Evolutionary conservation across 2,329 filamentous ascomycete genomes (phyloP), one percentile per base, ranked within the genome.

Genomic region (Aspergillus fumigatiaffinis): DNA sequence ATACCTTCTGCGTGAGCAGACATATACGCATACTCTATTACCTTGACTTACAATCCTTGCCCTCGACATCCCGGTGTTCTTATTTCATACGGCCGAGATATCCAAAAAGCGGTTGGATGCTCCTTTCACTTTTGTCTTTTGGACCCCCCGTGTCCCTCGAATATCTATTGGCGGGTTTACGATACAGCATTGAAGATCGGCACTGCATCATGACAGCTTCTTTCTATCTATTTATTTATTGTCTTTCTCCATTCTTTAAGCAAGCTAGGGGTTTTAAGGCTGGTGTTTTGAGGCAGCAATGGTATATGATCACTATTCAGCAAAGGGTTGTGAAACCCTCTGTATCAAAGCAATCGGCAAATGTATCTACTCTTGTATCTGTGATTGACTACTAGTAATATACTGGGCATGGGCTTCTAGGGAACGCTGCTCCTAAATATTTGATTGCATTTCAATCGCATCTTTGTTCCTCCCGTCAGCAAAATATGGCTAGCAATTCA

Each of bases 311-410:
- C 20, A 14, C 12, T 25, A 49, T 41, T 41, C 44, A 38, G 38
- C 50, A 46, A 38, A 42, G 53, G 53, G 48, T 14, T 46, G 41
- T 56, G 44, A 41, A 51, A 56, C 47, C 23, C n/a, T 46, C 32
- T 55, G 49, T 57, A 54, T 53, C 57, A 28, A 55, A 51, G 32
- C 51, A 49, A 41, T 53, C 28, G 53, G 50, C 55, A 47, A 51
- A 56, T 61, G 53, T 60, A 57, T 38, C 29, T 61, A 44, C 14
- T 51, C 49, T 26, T 56, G 21, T 58, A 56, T 54, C 53, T 48
- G 42, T 55, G 54, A 52, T 42, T 54, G 52, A 42, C 49, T 44
- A 35, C 53, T 57, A 53, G 58, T 58, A 55, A 51, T 60, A 49
- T 53, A 55, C 52, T 41, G 21, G 44, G 10, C 21, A 21, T 14